Percentiles rank a stretch among this genome's conserved stretches.
Conservation (phyloP, 2,329 filamentous ascomycete genomes). For the Chrysoporthe austroafricana region DNA sequence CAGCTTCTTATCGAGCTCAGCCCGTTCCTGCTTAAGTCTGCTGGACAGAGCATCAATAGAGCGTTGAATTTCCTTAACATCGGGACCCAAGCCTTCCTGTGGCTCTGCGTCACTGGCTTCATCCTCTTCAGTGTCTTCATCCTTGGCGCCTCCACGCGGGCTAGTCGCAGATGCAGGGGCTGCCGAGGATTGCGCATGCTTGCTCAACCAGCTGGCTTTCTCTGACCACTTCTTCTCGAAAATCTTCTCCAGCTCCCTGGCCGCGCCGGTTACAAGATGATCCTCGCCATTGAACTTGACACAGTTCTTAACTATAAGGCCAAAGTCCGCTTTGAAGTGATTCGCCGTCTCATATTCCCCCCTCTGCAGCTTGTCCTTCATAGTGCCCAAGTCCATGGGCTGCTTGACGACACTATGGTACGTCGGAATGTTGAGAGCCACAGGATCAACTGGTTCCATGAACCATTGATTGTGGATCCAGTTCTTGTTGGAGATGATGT, state of each 20-base stretch:
- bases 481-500: slow-evolving; percentile 77
- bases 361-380: slow-evolving; percentile 73
- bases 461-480: slow-evolving; percentile 73
- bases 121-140: slow-evolving; percentile 73
- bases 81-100: slow-evolving; percentile 43
- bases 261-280: slow-evolving; percentile 74
- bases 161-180: slow-evolving; percentile 57
- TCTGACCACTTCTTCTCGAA: slow-evolving; percentile 77
- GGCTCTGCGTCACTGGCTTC: slow-evolving; percentile 67
- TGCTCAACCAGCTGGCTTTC: slow-evolving; percentile 80
- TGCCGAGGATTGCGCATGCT: slow-evolving; percentile 59
- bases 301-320: slow-evolving; percentile 86
- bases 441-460: slow-evolving; percentile 84
- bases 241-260: slow-evolving; percentile 72
- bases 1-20: slow-evolving; percentile 60
- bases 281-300: slow-evolving; percentile 82
- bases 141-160: slow-evolving; percentile 69
- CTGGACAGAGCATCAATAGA: slow-evolving; percentile 56
- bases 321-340: slow-evolving; percentile 84
- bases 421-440: slow-evolving; percentile 88
- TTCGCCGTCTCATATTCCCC: slow-evolving; percentile 82
- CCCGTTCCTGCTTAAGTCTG: slow-evolving; percentile 59
- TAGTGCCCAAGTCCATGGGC: slow-evolving; percentile 92
- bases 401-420: slow-evolving; percentile 96
- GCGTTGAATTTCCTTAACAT: slow-evolving; percentile 48